phyloP scores from a whole-genome alignment of 768 basidiomycete species.

The Phanerodontia chrysosporium region DNA sequence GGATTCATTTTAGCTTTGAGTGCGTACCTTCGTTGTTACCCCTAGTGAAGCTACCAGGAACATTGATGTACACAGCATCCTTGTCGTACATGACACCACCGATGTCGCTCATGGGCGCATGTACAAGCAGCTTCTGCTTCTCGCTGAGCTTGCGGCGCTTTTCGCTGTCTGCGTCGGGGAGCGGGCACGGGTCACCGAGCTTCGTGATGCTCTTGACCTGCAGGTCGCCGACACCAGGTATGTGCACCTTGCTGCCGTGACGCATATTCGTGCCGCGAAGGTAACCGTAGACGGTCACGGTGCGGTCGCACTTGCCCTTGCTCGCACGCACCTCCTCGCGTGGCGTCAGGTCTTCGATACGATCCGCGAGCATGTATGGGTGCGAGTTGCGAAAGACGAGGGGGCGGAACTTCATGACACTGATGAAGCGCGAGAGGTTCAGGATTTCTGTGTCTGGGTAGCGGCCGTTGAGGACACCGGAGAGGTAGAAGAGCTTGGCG shows the following conservation, averaged over 20 bases:
- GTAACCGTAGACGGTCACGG: constrained; percentile 91
- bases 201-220: constrained; percentile 66
- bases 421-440: constrained; percentile 93
- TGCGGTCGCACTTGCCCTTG: constrained; percentile 91
- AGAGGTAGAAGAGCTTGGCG: constrained; percentile 96
- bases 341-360: constrained; percentile 91
- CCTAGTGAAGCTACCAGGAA: constrained; percentile 89
- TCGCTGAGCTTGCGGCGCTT: constrained; percentile 90
- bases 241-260: constrained; percentile 75
- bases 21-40: constrained; percentile 64
- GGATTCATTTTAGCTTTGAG: too few species aligned
- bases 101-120: constrained; percentile 98
- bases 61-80: constrained; percentile 97
- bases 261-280: constrained; percentile 86
- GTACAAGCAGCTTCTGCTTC: constrained; percentile 86
- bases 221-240: constrained; percentile 93
- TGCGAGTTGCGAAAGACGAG: constrained; percentile 94
- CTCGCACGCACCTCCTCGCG: constrained; percentile 74
- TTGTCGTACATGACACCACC: constrained; percentile 97
- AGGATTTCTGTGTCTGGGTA: constrained; percentile 96
- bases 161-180: constrained; percentile 89
- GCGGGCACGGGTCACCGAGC: constrained; percentile 92
- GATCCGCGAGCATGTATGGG: constrained; percentile 91
- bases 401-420: constrained; percentile 98
- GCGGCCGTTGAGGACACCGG: constrained; percentile 93